Conservation (phyloP, 306 rosid species). For the Medicago ruthenica region DNA sequence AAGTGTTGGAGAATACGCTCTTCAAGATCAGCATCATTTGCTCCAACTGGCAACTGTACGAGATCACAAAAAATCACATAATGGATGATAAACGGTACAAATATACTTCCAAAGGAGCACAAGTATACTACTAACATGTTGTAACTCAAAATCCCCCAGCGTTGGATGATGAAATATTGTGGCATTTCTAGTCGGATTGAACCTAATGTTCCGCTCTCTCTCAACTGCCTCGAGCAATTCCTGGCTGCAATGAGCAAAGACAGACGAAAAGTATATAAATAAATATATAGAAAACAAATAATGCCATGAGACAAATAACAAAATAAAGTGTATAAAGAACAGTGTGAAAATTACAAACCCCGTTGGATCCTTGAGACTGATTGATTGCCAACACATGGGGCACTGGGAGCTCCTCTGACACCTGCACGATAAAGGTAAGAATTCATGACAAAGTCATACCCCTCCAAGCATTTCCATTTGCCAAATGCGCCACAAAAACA, state of each 20-base stretch:
- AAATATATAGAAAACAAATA: conserved; percentile 30
- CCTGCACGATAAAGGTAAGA: conserved; percentile 57
- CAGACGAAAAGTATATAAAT: conserved; percentile 20
- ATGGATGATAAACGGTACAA: conserved; percentile 38
- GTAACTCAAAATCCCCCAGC: conserved; percentile 93
- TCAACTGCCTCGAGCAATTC: conserved; percentile 92
- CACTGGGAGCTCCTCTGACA: conserved; percentile 99
- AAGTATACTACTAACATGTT: conserved; percentile 72
- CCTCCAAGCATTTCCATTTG: conserved; percentile 28
- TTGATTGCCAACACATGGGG: conserved; percentile 98
- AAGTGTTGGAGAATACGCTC: conserved; percentile 96
- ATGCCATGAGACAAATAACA: conserved; percentile 1
- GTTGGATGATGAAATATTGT: conserved; percentile 97
- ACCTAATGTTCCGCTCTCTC: conserved; percentile 80
- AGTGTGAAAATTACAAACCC: conserved; percentile 55
- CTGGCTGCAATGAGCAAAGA: conserved; percentile 72
- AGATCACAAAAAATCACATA: conserved; percentile 37
- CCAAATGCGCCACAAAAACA: conserved; percentile 32
- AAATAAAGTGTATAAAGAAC: conserved; percentile 17
- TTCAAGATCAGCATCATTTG: conserved; percentile 91
- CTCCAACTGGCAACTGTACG: conserved; percentile 89
- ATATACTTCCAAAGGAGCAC: conserved; percentile 35
- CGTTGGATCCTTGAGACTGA: conserved; percentile 93
- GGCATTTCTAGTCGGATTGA: conserved; percentile 78
- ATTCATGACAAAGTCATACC: conserved; percentile 3